These are phyloP conservation scores for Cronartium ribicola DNA, from an alignment of 1,284 basidiomycete species.

Conservation along the genomic window DNA sequence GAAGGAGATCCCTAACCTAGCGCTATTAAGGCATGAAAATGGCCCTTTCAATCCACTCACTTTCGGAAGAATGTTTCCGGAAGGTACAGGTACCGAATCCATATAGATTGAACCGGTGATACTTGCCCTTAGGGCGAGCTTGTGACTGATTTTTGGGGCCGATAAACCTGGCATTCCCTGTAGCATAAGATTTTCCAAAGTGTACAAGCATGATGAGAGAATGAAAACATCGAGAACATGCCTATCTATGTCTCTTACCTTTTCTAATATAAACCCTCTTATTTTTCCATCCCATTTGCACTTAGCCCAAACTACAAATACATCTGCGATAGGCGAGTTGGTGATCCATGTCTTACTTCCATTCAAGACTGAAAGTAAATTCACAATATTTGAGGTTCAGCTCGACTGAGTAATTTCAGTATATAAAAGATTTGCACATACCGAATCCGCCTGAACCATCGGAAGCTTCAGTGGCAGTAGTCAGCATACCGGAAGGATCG, in stretches of 20 bases:
- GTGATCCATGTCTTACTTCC: slow-evolving; percentile 68
- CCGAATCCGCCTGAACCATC: slow-evolving; percentile 65
- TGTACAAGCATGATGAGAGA: background rate
- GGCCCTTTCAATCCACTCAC: slow-evolving; percentile 72
- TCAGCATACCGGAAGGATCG: slow-evolving; percentile 90
- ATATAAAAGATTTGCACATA: slow-evolving; percentile 62
- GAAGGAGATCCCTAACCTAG: slow-evolving; percentile 86
- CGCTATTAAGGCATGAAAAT: slow-evolving; percentile 86
- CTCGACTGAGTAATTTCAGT: background rate
- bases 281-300: slow-evolving; percentile 91
- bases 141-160: slow-evolving; percentile 86
- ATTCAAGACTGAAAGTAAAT: slow-evolving; percentile 34
- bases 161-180: slow-evolving; percentile 77
- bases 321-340: slow-evolving; percentile 60
- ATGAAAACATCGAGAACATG: background rate
- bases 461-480: slow-evolving; percentile 72
- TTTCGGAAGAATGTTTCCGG: slow-evolving; percentile 69
- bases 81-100: slow-evolving; percentile 68
- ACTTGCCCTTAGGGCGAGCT: slow-evolving; percentile 81
- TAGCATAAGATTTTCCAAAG: slow-evolving; percentile 19
- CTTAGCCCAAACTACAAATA: slow-evolving; percentile 89
- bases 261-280: slow-evolving; percentile 87
- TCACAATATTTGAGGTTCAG: slow-evolving; percentile 12
- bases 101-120: slow-evolving; percentile 84
- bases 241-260: slow-evolving; percentile 55